Evolutionary conservation across 805 yeast genomes (phyloP).

Genomic region (Candida nemodendra): DNA sequence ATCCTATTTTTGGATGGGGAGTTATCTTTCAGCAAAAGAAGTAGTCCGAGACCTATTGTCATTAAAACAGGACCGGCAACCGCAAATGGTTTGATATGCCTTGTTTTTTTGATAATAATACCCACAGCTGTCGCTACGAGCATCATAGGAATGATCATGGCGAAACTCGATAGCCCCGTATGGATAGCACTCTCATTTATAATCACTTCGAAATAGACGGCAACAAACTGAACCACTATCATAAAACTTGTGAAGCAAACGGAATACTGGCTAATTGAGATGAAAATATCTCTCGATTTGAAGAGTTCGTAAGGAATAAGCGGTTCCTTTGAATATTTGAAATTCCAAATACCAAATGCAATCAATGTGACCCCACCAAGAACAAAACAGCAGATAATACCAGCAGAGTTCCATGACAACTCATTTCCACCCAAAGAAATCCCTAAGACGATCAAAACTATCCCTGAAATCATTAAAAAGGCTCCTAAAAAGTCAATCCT

Average conservation of each 20-base stretch:
- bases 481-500: conserved; percentile 52
- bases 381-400: conserved; percentile 47
- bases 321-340: conserved; percentile 43
- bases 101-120: conserved; percentile 35
- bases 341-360: conserved; percentile 40
- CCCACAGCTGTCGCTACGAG: conserved; percentile 40
- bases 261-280: conserved; percentile 38
- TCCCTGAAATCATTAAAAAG: conserved; percentile 39
- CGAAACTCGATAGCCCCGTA: conserved; percentile 46
- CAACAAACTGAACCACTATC: conserved; percentile 34
- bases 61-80: conserved; percentile 36
- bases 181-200: conserved; percentile 39
- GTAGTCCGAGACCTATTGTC: conserved; percentile 44
- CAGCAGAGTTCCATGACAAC: conserved; percentile 53
- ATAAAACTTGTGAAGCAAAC: conserved; percentile 42
- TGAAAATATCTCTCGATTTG: conserved; percentile 33
- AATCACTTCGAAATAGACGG: conserved; percentile 52
- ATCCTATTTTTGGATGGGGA: conserved; percentile 37
- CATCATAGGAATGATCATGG: conserved; percentile 41
- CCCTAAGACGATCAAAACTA: conserved; percentile 49
- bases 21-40: conserved; percentile 40
- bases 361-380: conserved; percentile 41
- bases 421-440: conserved; percentile 55
- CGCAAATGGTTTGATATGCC: conserved; percentile 41
- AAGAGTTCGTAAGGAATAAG: conserved; percentile 43